Evolutionary conservation across 768 basidiomycete species (phyloP).

Genomic region (Lanmaoa rubissima): DNA sequence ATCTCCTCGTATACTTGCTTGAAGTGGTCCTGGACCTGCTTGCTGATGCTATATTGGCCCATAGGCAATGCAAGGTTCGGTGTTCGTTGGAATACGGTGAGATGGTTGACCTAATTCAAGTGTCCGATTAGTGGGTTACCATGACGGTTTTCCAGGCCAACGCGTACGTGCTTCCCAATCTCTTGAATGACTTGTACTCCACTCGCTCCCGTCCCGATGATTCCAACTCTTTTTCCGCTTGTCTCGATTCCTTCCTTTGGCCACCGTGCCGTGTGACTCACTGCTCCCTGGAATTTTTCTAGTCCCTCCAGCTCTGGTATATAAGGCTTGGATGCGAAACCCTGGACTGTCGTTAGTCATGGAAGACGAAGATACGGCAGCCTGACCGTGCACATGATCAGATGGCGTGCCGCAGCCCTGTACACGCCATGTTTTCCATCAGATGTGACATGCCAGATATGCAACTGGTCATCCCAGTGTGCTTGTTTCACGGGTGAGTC

Average conservation of each 20-base stretch:
- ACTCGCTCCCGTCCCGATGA: constrained; percentile 19
- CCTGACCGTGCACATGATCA: constrained; percentile 16
- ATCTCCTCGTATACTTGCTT: constrained; percentile 12
- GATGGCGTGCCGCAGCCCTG: constrained; percentile 10
- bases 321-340: constrained; percentile 10
- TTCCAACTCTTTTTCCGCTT: constrained; percentile 9
- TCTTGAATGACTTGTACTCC: constrained; percentile 16
- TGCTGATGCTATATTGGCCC: constrained; percentile 8
- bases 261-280: constrained; percentile 12
- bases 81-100: constrained; percentile 17
- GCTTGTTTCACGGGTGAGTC: constrained; percentile 11
- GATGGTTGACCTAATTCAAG: constrained; percentile 1
- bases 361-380: background rate
- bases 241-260: constrained; percentile 18
- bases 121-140: background rate
- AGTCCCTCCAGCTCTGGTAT: constrained; percentile 12
- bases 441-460: constrained; percentile 4
- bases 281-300: constrained; percentile 7
- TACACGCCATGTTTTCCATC: constrained; percentile 9
- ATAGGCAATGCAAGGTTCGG: constrained; percentile 15
- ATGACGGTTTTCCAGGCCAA: background rate
- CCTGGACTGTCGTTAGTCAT: background rate
- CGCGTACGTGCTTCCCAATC: constrained; percentile 11
- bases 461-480: constrained; percentile 10
- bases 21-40: constrained; percentile 10